Evolutionary conservation across 345 rosid species (phyloP).

Genomic region (Cardamine chenopodiifolia): DNA sequence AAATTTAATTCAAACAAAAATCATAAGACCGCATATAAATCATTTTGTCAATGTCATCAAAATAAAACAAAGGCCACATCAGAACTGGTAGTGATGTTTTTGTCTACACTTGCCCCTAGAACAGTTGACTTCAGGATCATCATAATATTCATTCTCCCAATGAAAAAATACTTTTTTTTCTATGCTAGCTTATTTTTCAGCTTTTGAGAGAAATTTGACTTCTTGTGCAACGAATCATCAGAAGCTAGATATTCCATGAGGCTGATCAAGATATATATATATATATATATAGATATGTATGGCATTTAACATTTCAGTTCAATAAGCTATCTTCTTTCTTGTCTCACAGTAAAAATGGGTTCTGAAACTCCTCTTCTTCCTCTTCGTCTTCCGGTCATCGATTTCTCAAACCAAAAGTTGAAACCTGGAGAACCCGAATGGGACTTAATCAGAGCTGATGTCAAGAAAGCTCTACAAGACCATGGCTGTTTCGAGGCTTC

Average conservation of each 20-base stretch:
- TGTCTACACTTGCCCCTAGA: neutral
- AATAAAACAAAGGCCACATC: neutral
- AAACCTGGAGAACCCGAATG: conserved; percentile 53
- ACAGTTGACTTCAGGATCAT: neutral
- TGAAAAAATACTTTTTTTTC: neutral
- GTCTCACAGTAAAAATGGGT: conserved; percentile 44
- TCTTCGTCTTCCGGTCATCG: conserved; percentile 46
- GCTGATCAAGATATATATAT: no score
- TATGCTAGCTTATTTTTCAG: neutral
- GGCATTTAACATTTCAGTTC: neutral
- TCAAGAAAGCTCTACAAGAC: conserved; percentile 54
- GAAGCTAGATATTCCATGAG: conserved; percentile 19
- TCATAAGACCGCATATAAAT: no score
- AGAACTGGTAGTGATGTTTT: neutral
- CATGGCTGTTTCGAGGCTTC: conserved; percentile 71
- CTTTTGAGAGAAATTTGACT: conserved; percentile 8
- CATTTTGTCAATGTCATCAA: no score
- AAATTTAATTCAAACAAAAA: no score
- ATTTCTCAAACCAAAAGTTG: conserved; percentile 47
- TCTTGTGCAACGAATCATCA: conserved; percentile 29
- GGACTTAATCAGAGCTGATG: conserved; percentile 45
- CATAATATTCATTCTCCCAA: neutral
- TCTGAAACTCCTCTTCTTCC: conserved; percentile 38
- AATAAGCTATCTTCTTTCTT: conserved; percentile 13
- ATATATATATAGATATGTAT: neutral